Evolutionary conservation across 31 red algal species (phyloP).

Genomic region (Asparagopsis taxiformis): DNA sequence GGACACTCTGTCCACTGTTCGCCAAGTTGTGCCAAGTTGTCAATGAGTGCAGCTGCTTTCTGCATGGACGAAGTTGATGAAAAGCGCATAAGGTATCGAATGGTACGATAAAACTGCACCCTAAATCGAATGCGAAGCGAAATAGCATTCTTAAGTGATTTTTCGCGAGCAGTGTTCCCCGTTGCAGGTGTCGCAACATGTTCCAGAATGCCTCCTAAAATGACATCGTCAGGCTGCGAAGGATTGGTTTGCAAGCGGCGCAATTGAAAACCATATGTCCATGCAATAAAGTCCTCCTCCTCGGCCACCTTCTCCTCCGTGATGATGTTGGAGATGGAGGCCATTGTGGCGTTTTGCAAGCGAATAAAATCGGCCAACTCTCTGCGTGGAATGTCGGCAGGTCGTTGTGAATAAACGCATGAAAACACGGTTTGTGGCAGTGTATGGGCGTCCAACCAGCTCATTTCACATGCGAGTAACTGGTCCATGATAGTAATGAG

Average conservation of each 20-base stretch:
- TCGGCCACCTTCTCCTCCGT: slow-evolving; percentile 50
- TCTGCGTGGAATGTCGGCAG: slow-evolving; percentile 35
- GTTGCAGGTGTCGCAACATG: neutral
- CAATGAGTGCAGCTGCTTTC: slow-evolving; percentile 6
- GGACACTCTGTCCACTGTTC: slow-evolving; percentile 34
- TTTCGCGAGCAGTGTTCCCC: neutral
- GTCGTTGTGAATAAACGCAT: slow-evolving; percentile 61
- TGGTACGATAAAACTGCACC: slow-evolving; percentile 44
- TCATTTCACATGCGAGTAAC: slow-evolving; percentile 40
- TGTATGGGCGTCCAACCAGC: slow-evolving; percentile 68
- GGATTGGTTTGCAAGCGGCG: slow-evolving; percentile 7
- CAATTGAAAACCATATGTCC: slow-evolving; percentile 54
- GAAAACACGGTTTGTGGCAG: slow-evolving; percentile 77
- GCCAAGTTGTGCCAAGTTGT: slow-evolving; percentile 20
- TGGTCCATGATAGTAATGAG: slow-evolving; percentile 70
- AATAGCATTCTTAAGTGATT: slow-evolving; percentile 8
- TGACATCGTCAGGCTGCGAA: slow-evolving; percentile 20
- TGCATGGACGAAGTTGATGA: neutral
- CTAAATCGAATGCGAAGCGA: slow-evolving; percentile 32
- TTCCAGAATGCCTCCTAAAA: slow-evolving; percentile 8
- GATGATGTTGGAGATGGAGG: slow-evolving; percentile 34
- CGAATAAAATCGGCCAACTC: slow-evolving; percentile 53
- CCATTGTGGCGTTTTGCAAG: slow-evolving; percentile 48
- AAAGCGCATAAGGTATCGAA: slow-evolving; percentile 8
- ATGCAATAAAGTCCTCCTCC: slow-evolving; percentile 75